These are phyloP conservation scores for Clonostachys rhizophaga DNA, from an alignment of 2,329 filamentous ascomycete genomes.

Conservation along the genomic window DNA sequence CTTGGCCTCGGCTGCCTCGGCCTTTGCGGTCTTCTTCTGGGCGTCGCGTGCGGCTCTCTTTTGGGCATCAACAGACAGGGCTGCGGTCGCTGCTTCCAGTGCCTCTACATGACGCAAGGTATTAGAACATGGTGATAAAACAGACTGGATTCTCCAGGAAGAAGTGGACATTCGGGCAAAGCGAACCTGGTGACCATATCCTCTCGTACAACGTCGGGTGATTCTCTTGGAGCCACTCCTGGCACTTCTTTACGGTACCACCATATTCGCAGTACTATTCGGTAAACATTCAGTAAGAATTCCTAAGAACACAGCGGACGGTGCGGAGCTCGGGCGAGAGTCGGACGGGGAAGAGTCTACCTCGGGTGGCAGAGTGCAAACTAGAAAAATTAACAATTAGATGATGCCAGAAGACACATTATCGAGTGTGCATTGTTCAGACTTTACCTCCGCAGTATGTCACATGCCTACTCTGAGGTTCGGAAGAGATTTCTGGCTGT, in stretches of 20 bases:
- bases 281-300: not conserved
- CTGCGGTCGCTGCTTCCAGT: constrained; percentile 76
- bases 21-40: constrained; percentile 94
- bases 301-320: not conserved
- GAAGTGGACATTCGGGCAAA: not conserved
- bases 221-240: constrained; percentile 83
- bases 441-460: constrained; percentile 54
- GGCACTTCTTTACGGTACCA: constrained; percentile 92
- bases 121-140: constrained; percentile 1
- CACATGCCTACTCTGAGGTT: constrained; percentile 47
- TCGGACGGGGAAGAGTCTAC: constrained; percentile 27
- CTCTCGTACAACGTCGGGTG: constrained; percentile 69
- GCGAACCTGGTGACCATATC: constrained; percentile 81
- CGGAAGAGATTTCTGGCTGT: constrained; percentile 33
- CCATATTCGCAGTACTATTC: constrained; percentile 97
- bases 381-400: constrained; percentile 24
- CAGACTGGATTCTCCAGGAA: not conserved
- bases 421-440: not conserved
- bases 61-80: constrained; percentile 84
- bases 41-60: constrained; percentile 95
- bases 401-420: not conserved
- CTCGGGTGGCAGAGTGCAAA: constrained; percentile 63
- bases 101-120: constrained; percentile 50
- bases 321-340: constrained; percentile 1
- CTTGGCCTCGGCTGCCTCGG: constrained; percentile 79